These are phyloP conservation scores for Galerina sulciceps DNA, from an alignment of 768 basidiomycete genomes.

Conservation along the genomic window DNA sequence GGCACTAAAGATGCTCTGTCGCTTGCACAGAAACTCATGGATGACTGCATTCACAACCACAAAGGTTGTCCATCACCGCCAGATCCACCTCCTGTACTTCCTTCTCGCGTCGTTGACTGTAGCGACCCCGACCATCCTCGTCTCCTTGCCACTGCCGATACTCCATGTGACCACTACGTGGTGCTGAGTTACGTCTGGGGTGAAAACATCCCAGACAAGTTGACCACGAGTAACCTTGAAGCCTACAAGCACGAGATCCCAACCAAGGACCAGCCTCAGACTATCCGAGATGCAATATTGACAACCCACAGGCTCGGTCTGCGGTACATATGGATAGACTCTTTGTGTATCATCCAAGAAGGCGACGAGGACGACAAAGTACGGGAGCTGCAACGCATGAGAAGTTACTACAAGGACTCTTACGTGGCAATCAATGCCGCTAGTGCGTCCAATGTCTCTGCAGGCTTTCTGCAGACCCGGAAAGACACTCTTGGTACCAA, in stretches of 20 bases:
- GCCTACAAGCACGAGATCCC: background rate
- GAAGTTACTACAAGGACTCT: background rate
- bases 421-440: slow-evolving; percentile 14
- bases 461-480: slow-evolving; percentile 5
- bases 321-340: slow-evolving; percentile 10
- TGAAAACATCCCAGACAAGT: background rate
- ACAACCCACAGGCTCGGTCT: slow-evolving; percentile 7
- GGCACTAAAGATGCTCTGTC: background rate
- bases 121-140: background rate
- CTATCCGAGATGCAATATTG: slow-evolving; percentile 6
- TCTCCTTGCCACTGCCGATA: background rate
- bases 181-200: slow-evolving; percentile 5
- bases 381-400: slow-evolving; percentile 2
- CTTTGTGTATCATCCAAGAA: slow-evolving; percentile 9
- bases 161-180: background rate
- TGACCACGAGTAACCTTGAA: background rate
- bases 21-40: background rate
- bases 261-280: background rate
- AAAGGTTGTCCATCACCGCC: background rate
- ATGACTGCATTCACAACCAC: background rate
- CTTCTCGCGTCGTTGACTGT: slow-evolving; percentile 4
- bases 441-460: background rate
- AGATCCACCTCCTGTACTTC: background rate
- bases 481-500: background rate
- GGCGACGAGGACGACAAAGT: slow-evolving; percentile 3